phyloP scores from a whole-genome alignment of 768 basidiomycete genomes.

The Mycena capillaripes region DNA sequence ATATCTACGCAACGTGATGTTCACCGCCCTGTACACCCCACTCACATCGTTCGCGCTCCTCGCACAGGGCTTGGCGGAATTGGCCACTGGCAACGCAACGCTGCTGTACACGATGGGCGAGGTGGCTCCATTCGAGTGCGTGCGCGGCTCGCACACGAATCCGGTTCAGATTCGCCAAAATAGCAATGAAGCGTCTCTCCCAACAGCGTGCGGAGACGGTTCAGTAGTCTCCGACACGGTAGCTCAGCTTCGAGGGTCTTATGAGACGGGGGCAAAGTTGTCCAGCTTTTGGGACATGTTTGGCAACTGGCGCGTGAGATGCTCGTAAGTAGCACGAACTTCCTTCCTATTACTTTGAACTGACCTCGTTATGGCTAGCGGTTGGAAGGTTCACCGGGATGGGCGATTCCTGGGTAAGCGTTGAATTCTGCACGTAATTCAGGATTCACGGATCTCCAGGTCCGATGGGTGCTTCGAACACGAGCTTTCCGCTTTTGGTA shows the following conservation, averaged over 20 bases:
- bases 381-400: conserved; percentile 19
- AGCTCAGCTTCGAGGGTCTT: not conserved
- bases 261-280: conserved; percentile 6
- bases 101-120: conserved; percentile 39
- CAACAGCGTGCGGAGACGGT: conserved; percentile 12
- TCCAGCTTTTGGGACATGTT: conserved; percentile 22
- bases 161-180: not conserved
- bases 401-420: conserved; percentile 37
- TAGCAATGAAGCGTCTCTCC: not conserved
- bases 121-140: conserved; percentile 45
- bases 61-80: conserved; percentile 50
- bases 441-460: conserved; percentile 30
- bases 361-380: not conserved
- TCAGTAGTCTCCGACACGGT: not conserved
- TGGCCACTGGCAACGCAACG: conserved; percentile 49
- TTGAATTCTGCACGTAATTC: not conserved
- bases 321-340: conserved; percentile 15
- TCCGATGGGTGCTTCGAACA: conserved; percentile 44
- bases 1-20: conserved; percentile 45
- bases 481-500: conserved; percentile 49
- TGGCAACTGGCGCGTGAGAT: conserved; percentile 3
- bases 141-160: conserved; percentile 38
- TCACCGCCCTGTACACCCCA: conserved; percentile 51
- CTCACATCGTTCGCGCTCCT: conserved; percentile 49
- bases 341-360: not conserved